These are phyloP conservation scores for Ascochyta fabae DNA, from an alignment of 2,329 filamentous ascomycete genomes.

Conservation along the genomic window DNA sequence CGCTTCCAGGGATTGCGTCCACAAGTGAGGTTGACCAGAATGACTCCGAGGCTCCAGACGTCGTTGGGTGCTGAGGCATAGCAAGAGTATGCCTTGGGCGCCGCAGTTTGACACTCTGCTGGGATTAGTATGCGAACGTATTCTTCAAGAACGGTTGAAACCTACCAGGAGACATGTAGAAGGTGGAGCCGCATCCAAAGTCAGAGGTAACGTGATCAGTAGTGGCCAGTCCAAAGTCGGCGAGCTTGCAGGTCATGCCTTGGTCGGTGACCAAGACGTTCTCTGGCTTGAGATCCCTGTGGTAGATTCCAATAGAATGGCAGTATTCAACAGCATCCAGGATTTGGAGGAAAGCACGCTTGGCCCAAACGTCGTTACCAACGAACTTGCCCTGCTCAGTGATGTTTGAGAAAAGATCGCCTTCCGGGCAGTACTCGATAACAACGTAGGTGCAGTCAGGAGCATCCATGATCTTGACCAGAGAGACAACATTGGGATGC, in stretches of 20 bases:
- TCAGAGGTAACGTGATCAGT: conserved; percentile 84
- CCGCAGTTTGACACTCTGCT: conserved; percentile 86
- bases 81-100: conserved; percentile 71
- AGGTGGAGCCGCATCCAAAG: conserved; percentile 97
- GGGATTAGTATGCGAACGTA: conserved; percentile 33
- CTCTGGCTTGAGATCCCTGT: conserved; percentile 96
- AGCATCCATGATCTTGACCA: conserved; percentile 92
- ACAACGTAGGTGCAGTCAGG: conserved; percentile 94
- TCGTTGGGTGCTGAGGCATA: conserved; percentile 96
- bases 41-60: conserved; percentile 97
- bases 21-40: conserved; percentile 95
- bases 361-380: conserved; percentile 87
- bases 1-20: conserved; percentile 99
- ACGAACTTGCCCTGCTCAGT: conserved; percentile 93
- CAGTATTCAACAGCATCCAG: conserved; percentile 96
- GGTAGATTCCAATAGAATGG: conserved; percentile 92
- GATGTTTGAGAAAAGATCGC: conserved; percentile 96
- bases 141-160: conserved; percentile 32
- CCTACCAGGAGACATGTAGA: conserved; percentile 99
- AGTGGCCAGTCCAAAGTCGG: conserved; percentile 95
- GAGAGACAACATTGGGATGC: conserved; percentile 91
- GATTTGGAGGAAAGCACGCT: conserved; percentile 89
- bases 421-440: conserved; percentile 95
- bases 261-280: conserved; percentile 92
- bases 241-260: conserved; percentile 90